Percentiles rank a stretch among this genome's conserved stretches.
These are phyloP conservation scores for Plasmopara halstedii DNA, from an alignment of 352 stramenopile genomes.

Conservation along the genomic window DNA sequence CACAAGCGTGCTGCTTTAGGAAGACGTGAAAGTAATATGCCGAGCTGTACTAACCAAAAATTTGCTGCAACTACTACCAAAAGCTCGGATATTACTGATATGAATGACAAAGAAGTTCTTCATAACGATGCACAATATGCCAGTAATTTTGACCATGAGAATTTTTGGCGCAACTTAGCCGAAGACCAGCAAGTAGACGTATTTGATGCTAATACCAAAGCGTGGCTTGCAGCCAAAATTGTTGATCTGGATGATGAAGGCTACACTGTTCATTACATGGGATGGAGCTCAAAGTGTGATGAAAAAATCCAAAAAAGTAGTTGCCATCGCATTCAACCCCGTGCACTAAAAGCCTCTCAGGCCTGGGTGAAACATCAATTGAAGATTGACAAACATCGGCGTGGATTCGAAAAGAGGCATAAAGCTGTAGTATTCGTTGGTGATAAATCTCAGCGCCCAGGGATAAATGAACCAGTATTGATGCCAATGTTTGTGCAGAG, in stretches of 20 bases:
- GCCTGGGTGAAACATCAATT: slow-evolving; percentile 39
- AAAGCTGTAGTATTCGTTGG: not conserved
- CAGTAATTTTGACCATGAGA: slow-evolving; percentile 11
- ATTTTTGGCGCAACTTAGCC: slow-evolving; percentile 27
- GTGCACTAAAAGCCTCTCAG: slow-evolving; percentile 21
- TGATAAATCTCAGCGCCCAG: slow-evolving; percentile 4
- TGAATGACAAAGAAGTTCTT: slow-evolving; percentile 19
- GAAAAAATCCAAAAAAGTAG: slow-evolving; percentile 31
- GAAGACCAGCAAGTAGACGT: slow-evolving; percentile 48
- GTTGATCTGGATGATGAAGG: slow-evolving; percentile 20
- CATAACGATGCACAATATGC: slow-evolving; percentile 3
- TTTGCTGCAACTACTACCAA: slow-evolving; percentile 23
- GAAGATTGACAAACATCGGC: slow-evolving; percentile 36
- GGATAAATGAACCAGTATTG: slow-evolving; percentile 10
- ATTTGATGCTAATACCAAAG: slow-evolving; percentile 36
- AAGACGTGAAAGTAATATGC: not conserved
- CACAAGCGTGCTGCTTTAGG: slow-evolving; percentile 17
- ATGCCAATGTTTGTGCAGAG: slow-evolving; percentile 45
- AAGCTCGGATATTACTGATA: slow-evolving; percentile 29
- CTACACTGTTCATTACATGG: slow-evolving; percentile 57
- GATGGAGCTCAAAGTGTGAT: slow-evolving; percentile 51
- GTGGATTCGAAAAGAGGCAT: slow-evolving; percentile 16
- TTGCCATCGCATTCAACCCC: slow-evolving; percentile 34
- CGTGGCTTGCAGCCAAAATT: slow-evolving; percentile 59
- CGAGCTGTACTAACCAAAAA: slow-evolving; percentile 10